These are phyloP conservation scores for Aspergillus sp. DNA, from an alignment of 2,329 filamentous ascomycete species.

Conservation along the genomic window DNA sequence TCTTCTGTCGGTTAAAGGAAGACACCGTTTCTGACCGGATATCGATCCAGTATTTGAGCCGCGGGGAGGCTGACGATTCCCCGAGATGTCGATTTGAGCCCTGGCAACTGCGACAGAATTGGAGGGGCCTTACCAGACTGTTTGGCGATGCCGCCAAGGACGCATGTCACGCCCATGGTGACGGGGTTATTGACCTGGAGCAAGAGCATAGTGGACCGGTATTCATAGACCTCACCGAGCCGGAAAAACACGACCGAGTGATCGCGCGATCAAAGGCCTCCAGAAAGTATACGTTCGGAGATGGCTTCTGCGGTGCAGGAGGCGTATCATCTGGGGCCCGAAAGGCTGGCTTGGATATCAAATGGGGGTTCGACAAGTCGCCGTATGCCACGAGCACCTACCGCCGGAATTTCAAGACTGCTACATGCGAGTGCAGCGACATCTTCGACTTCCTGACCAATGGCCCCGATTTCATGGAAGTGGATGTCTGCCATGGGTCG, in stretches of 20 bases:
- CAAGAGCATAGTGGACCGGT: not conserved
- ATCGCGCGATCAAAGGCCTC: conserved; percentile 12
- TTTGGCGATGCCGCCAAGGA: conserved; percentile 18
- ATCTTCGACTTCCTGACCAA: conserved; percentile 39
- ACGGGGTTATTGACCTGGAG: conserved; percentile 2
- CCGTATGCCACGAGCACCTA: conserved; percentile 50
- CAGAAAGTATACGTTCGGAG: conserved; percentile 55
- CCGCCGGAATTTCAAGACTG: conserved; percentile 45
- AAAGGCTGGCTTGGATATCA: conserved; percentile 49
- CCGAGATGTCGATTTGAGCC: conserved; percentile 8
- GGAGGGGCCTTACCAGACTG: conserved; percentile 22
- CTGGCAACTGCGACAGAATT: conserved; percentile 17
- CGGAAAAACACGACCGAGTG: conserved; percentile 15
- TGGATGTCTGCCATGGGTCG: conserved; percentile 65
- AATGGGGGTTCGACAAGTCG: conserved; percentile 57
- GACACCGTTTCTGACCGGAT: conserved; percentile 13
- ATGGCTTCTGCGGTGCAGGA: conserved; percentile 64
- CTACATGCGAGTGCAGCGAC: conserved; percentile 25
- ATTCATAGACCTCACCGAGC: conserved; percentile 14
- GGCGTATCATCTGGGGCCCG: conserved; percentile 58
- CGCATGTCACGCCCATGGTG: not conserved
- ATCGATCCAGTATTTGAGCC: conserved; percentile 21
- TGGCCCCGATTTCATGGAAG: conserved; percentile 27
- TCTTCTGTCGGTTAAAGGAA: conserved; percentile 27
- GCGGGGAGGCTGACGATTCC: conserved; percentile 20